These are phyloP conservation scores for Penicillium occitanis DNA, from an alignment of 2,329 filamentous ascomycete genomes.

Conservation along the genomic window DNA sequence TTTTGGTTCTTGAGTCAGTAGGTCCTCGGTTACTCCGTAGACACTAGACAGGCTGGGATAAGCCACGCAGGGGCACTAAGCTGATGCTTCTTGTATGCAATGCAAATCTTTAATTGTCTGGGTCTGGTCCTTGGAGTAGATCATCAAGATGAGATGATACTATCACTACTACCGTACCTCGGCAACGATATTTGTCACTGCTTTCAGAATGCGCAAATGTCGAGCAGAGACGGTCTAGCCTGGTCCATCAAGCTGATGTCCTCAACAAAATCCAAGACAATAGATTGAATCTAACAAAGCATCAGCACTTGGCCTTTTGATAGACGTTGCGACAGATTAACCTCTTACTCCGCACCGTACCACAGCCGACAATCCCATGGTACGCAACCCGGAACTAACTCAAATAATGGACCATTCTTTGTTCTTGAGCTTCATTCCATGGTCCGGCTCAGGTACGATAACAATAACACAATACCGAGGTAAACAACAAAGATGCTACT, in stretches of 20 bases:
- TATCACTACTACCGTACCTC: neutral
- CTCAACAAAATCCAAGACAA: neutral
- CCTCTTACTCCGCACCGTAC: conserved; percentile 1
- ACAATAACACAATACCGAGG: neutral
- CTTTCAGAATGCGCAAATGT: neutral
- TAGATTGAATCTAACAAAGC: neutral
- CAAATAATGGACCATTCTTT: neutral
- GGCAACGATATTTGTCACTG: neutral
- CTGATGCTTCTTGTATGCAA: neutral
- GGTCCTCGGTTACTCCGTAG: too few relatives aligned
- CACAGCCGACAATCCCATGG: neutral
- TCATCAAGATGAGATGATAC: neutral
- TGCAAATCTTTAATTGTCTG: neutral
- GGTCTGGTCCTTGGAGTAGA: neutral
- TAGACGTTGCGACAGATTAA: neutral
- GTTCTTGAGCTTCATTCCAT: neutral
- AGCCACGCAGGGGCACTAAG: neutral
- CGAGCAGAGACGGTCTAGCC: neutral
- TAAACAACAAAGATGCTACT: neutral
- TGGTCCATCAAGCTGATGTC: neutral
- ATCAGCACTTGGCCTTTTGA: neutral
- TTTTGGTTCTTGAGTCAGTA: neutral
- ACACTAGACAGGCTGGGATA: neutral
- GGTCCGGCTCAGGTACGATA: neutral
- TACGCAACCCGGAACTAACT: neutral